Evolutionary conservation across 2,329 filamentous ascomycete species (phyloP).

Genomic region (Diaporthe australafricana): DNA sequence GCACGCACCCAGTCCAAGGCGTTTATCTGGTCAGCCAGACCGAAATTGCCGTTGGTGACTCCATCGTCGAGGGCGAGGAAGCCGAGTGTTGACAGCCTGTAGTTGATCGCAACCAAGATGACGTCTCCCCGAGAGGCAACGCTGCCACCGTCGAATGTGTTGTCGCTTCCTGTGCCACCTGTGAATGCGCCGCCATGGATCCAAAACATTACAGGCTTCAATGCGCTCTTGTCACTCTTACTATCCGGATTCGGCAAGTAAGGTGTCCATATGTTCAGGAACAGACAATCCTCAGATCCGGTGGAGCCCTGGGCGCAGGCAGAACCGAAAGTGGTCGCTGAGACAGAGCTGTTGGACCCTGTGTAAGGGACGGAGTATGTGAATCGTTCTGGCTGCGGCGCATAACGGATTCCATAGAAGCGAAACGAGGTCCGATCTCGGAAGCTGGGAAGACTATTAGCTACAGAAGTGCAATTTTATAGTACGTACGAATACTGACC

Average conservation of each 20-base stretch:
- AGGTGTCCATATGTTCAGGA: conserved; percentile 58
- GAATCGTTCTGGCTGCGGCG: conserved; percentile 56
- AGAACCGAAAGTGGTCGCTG: conserved; percentile 51
- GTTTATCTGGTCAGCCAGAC: conserved; percentile 60
- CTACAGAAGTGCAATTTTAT: background rate
- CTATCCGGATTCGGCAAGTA: conserved; percentile 49
- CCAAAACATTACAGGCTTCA: conserved; percentile 52
- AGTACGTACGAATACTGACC: conserved; percentile 41
- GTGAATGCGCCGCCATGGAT: conserved; percentile 67
- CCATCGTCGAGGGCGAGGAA: conserved; percentile 65
- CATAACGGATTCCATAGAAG: conserved; percentile 62
- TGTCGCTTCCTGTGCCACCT: conserved; percentile 54
- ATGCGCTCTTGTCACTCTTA: conserved; percentile 35
- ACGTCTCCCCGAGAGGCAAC: conserved; percentile 69
- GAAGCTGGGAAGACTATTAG: conserved; percentile 45
- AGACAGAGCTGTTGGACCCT: conserved; percentile 46
- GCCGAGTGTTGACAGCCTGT: conserved; percentile 68
- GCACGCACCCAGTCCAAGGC: conserved; percentile 62
- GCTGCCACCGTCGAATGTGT: conserved; percentile 63
- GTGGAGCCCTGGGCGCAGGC: conserved; percentile 53
- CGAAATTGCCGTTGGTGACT: conserved; percentile 60
- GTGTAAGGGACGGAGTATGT: conserved; percentile 55
- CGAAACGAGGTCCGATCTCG: conserved; percentile 61
- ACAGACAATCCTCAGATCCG: conserved; percentile 59
- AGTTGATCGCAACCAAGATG: conserved; percentile 70